Conservation (phyloP, 2,329 filamentous ascomycete species). For the Cytospora paraplurivora region DNA sequence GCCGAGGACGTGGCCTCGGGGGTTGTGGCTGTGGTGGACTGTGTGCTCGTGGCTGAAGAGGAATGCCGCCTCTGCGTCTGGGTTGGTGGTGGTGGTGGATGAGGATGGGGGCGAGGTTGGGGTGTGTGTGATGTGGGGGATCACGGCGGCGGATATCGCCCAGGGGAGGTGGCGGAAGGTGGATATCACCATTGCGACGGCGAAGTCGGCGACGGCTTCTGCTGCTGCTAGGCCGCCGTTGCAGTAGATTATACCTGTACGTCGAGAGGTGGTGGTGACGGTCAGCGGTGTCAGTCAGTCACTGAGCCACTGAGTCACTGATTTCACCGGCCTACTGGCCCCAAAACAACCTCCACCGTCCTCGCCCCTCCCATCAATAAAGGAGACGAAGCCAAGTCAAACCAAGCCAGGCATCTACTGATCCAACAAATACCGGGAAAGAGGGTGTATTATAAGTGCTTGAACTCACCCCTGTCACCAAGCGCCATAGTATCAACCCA, state of each 20-base stretch:
- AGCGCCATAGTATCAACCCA: slow-evolving; percentile 66
- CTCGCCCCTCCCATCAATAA: background rate
- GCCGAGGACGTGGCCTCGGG: slow-evolving; percentile 61
- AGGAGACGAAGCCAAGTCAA: no score
- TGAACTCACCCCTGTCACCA: slow-evolving; percentile 56
- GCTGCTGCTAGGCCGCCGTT: slow-evolving; percentile 71
- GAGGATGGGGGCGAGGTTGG: slow-evolving; percentile 22
- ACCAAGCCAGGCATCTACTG: no score
- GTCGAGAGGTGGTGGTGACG: background rate
- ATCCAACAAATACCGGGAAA: no score
- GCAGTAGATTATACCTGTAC: slow-evolving; percentile 66
- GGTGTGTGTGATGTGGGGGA: slow-evolving; percentile 34
- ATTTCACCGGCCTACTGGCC: background rate
- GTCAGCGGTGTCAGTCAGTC: background rate
- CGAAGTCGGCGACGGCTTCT: slow-evolving; percentile 73
- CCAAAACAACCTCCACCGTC: background rate
- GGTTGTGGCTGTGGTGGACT: slow-evolving; percentile 63
- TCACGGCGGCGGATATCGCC: slow-evolving; percentile 59
- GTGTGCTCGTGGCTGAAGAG: slow-evolving; percentile 61
- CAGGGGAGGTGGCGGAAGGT: slow-evolving; percentile 70
- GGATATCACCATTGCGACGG: slow-evolving; percentile 67
- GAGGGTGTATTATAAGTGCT: no score
- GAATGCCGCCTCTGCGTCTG: slow-evolving; percentile 43
- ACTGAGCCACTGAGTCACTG: background rate
- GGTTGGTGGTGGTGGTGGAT: slow-evolving; percentile 12